These are phyloP conservation scores for Aspergillus clavatus DNA, from an alignment of 2,329 filamentous ascomycete genomes.

Conservation along the genomic window DNA sequence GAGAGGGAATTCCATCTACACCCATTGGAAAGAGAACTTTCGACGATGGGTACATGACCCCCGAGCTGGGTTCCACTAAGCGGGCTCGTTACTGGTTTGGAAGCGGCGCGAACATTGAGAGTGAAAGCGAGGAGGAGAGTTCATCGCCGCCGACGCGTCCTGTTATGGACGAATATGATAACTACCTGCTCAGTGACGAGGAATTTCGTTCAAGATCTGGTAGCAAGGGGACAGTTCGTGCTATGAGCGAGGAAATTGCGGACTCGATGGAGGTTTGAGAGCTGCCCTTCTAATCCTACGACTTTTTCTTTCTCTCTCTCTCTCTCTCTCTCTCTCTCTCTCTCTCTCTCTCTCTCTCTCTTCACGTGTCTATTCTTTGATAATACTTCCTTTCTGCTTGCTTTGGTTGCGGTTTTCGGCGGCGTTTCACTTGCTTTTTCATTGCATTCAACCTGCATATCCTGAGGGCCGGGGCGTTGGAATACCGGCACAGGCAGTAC, in stretches of 20 bases:
- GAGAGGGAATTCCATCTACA: conserved; percentile 32
- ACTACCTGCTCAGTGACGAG: conserved; percentile 44
- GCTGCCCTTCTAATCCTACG: conserved; percentile 2
- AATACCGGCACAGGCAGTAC: conserved; percentile 9
- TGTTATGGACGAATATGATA: conserved; percentile 38
- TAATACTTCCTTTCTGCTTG: conserved; percentile 1
- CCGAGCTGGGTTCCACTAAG: conserved; percentile 63
- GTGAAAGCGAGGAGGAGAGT: conserved; percentile 39
- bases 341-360: conserved; percentile 3
- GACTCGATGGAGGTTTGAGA: conserved; percentile 50
- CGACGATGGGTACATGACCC: conserved; percentile 47
- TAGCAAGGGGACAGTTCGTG: conserved; percentile 45
- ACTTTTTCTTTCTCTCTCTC: conserved; percentile 3
- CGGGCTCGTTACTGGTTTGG: conserved; percentile 86
- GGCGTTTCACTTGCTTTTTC: conserved; percentile 10
- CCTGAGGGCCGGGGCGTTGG: conserved; percentile 18
- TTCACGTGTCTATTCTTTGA: too few relatives aligned
- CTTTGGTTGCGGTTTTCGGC: conserved; percentile 4
- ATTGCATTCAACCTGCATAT: conserved; percentile 24
- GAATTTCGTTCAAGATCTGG: conserved; percentile 35
- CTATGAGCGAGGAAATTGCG: conserved; percentile 51
- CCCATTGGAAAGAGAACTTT: conserved; percentile 44
- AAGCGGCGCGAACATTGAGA: conserved; percentile 49
- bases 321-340: too few relatives aligned
- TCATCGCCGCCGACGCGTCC: conserved; percentile 18